Evolutionary conservation across 148 eudicot species (phyloP), one percentile per base, ranked within the genome.

Genomic region (Dianthus caryophyllus): DNA sequence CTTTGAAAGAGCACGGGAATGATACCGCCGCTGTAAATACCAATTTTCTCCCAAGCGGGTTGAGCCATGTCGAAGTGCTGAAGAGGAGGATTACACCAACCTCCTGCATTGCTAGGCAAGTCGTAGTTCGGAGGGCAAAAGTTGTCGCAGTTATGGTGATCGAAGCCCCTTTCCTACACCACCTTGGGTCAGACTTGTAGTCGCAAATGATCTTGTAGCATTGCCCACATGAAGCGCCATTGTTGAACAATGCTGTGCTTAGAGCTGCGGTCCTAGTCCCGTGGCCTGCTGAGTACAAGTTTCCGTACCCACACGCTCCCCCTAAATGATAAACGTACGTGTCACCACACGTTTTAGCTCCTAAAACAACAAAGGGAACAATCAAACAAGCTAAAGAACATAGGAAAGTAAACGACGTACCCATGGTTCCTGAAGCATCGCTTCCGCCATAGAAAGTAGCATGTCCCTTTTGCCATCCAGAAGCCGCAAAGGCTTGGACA

Each of bases 51-150:
- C 98, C 98, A 93, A 52, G 98, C 92, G 1, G 98, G 98, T 39
- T 90, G 92, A 52, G 98, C 90, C 98, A 93, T 93, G 77, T 93
- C 98, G 47, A 93, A 93, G 71, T 93, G 97, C 50, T 86, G 83
- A 20, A 83, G 85, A n/a, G 96, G 96, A 0, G 98, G 98, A 66
- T 93, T 93, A 69, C 98, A 93, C 98, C 98, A 93, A 2, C 98
- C 98, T 14, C 95, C 97, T 6, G 61, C 73, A 65, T 84, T 61
- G 51, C 72, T 91, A 0, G 97, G 88, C 26, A 64, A 77, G 65
- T 80, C 90, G 44, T 51, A 82, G 72, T 93, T 90, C 1, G 98
- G 97, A 6, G 98, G 98, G 81, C 98, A 93, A 55, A 93, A 90
- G 65, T 93, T 7, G 98, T 90, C 4, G 97, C 98, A 0, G 97